Evolutionary conservation across 208 protist species (phyloP), one percentile per base, ranked within the genome.

Genomic region (Crithidia bombi): DNA sequence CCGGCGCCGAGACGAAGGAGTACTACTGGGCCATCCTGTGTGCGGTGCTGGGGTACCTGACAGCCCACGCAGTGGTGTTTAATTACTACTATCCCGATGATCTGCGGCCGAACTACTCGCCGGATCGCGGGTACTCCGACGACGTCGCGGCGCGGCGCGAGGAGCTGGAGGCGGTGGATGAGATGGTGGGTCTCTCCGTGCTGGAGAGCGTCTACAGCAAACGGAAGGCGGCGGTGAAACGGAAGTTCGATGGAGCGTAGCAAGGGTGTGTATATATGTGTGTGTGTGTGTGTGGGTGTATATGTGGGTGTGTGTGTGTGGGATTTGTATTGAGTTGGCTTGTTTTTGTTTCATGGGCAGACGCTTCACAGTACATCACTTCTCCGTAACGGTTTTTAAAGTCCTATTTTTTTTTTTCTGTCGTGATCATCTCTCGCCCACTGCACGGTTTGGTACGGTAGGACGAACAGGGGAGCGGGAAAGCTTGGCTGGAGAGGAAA

Each of bases 21-120:
- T 96, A 96, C 67, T 93, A 92, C 77, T 92, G 87, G 70, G 87
- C 85, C 3, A 90, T 96, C 44, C 61, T 73, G 46, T 86, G 79
- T 58, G 85, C 83, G 25, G 87, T 92, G 38, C 51, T 92, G 12
- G 90, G 90, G 47, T 96, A 96, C 58, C 70, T 96, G 28, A 56
- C 75, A 6, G 90, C 90, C 7, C 90, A 96, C 57, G 59, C 79
- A 3, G 71, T 96, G 25, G 85, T 96, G 3, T 96, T 91, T 75
- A 85, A 78, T 36, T 86, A 82, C 56, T 96, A 87, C 51, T 96
- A 93, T 65, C 87, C 90, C 1, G 78, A 93, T 43, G 90, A 96
- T 56, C 62, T 96, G 23, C 83, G 87, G 2, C 75, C 79, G 25
- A 86, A 86, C 74, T 96, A 96, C 73, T 79, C 81, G 1, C 87